Conservation (phyloP, 2,329 filamentous ascomycete species). For the Aspergillus hortae region DNA sequence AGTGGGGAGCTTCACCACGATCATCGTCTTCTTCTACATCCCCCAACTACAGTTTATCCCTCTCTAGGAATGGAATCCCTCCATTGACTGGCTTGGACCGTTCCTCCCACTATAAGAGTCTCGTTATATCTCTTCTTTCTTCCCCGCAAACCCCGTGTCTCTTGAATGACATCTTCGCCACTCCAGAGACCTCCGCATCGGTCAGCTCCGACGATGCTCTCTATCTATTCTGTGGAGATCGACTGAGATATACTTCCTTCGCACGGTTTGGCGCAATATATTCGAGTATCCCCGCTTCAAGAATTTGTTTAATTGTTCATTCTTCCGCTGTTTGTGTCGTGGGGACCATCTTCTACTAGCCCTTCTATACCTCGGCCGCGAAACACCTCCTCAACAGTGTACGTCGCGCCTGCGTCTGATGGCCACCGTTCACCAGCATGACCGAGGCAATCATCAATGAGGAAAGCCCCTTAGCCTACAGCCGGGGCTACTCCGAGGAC, state of each 20-base stretch:
- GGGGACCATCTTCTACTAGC: too few relatives aligned
- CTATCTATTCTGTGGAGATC: background rate
- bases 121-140: background rate
- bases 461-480: constrained; percentile 13
- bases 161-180: background rate
- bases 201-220: constrained; percentile 19
- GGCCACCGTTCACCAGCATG: background rate
- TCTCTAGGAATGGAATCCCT: too few relatives aligned
- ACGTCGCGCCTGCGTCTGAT: background rate
- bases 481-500: constrained; percentile 39
- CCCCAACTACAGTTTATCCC: too few relatives aligned
- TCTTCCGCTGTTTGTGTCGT: too few relatives aligned
- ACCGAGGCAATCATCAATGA: constrained; percentile 1
- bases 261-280: background rate
- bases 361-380: too few relatives aligned
- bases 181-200: constrained; percentile 10
- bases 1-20: constrained; percentile 2
- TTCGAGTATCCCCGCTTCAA: too few relatives aligned
- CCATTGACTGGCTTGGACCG: too few relatives aligned
- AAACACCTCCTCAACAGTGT: background rate
- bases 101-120: background rate
- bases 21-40: too few relatives aligned
- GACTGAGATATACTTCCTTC: background rate
- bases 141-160: background rate
- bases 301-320: too few relatives aligned